phyloP scores from a whole-genome alignment of 2,329 filamentous ascomycete species.

The Myriosclerotinia duriaeana region DNA sequence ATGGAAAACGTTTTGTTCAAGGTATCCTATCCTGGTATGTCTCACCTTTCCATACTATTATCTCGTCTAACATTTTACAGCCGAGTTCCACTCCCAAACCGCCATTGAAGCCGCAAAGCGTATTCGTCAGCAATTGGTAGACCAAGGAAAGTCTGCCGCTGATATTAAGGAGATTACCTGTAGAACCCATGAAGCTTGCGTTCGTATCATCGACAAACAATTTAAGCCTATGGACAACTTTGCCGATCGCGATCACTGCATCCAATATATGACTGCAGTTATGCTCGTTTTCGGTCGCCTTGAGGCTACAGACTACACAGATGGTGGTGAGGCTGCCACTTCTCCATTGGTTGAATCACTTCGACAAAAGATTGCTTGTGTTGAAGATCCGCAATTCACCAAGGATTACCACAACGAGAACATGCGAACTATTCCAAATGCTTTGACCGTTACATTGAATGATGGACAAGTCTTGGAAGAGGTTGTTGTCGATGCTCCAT shows the following conservation, averaged over 20 bases:
- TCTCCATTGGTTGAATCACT: constrained; percentile 87
- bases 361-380: constrained; percentile 89
- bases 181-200: constrained; percentile 96
- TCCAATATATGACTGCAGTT: constrained; percentile 97
- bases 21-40: constrained; percentile 90
- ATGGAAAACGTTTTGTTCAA: constrained; percentile 99
- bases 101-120: constrained; percentile 92
- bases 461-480: constrained; percentile 91
- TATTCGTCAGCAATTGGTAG: constrained; percentile 79
- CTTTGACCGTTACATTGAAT: constrained; percentile 89
- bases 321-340: constrained; percentile 87
- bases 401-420: constrained; percentile 90
- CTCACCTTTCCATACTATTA: background rate
- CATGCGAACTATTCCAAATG: constrained; percentile 96
- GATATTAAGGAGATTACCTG: constrained; percentile 93
- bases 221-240: constrained; percentile 99
- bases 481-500: constrained; percentile 87
- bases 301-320: constrained; percentile 88
- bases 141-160: constrained; percentile 82
- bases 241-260: constrained; percentile 98
- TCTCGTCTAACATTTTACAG: constrained; percentile 45
- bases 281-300: constrained; percentile 96
- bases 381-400: constrained; percentile 94
- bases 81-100: constrained; percentile 98
- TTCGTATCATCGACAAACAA: constrained; percentile 99